Percentiles rank a stretch among this genome's conserved stretches.
Conservation (phyloP, 495 filamentous ascomycete genomes). For the Podospora pseudoanserina region DNA sequence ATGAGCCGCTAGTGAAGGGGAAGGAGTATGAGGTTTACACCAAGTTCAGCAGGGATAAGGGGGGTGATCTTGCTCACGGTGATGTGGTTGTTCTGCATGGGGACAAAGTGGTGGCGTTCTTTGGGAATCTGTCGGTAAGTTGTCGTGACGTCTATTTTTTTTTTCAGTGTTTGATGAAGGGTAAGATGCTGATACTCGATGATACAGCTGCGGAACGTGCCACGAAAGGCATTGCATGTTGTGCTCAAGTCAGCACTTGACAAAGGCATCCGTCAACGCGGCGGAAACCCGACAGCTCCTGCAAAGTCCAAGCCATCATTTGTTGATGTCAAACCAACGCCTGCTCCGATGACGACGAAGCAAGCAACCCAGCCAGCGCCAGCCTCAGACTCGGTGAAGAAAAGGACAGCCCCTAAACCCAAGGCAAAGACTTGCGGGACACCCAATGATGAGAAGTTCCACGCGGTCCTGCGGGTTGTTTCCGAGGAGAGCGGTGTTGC, state of each 20-base stretch:
- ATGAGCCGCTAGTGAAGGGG: constrained; percentile 62
- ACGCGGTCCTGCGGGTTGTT: constrained; percentile 1
- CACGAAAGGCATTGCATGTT: background rate
- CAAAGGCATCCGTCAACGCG: too few relatives aligned
- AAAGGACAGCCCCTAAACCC: too few relatives aligned
- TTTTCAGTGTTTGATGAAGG: background rate
- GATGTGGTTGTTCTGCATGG: constrained; percentile 43
- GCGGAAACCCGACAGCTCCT: too few relatives aligned
- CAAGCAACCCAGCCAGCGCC: too few relatives aligned
- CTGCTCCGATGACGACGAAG: too few relatives aligned
- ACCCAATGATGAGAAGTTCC: too few relatives aligned
- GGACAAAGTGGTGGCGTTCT: constrained; percentile 31
- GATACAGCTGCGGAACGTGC: constrained; percentile 10
- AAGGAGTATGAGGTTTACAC: constrained; percentile 55
- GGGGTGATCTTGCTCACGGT: constrained; percentile 28
- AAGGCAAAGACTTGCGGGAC: too few relatives aligned
- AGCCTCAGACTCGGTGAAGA: too few relatives aligned
- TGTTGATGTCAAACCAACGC: too few relatives aligned
- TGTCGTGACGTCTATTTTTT: background rate
- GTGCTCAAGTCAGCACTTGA: background rate
- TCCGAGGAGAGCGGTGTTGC: constrained; percentile 18
- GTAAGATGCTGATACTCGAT: background rate
- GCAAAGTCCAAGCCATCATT: too few relatives aligned
- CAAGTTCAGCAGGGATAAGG: constrained; percentile 42
- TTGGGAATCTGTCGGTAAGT: constrained; percentile 9